Evolutionary conservation across 352 stramenopile genomes (phyloP).

Genomic region (Globisporangium canariense): DNA sequence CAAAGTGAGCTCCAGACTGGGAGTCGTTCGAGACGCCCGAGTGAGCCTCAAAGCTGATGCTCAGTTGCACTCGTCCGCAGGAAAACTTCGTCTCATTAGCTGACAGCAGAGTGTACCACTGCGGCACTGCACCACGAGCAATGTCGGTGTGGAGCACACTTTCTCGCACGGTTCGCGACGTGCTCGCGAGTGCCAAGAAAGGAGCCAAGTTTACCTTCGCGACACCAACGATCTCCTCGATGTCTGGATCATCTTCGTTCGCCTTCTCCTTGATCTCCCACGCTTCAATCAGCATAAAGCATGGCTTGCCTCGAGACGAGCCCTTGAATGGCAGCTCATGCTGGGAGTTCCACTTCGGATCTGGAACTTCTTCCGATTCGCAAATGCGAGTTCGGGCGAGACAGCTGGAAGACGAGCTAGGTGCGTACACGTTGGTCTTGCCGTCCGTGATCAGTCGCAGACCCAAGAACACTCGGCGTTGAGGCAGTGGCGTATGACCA

Average conservation of each 20-base stretch:
- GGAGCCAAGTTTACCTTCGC: conserved; percentile 86
- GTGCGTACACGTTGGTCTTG: conserved; percentile 87
- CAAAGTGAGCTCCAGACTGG: conserved; percentile 8
- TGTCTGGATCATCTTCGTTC: conserved; percentile 30
- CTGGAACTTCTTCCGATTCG: conserved; percentile 44
- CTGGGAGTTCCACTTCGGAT: conserved; percentile 83
- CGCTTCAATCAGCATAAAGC: conserved; percentile 86
- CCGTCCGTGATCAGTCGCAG: conserved; percentile 74
- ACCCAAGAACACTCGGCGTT: conserved; percentile 55
- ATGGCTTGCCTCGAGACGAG: conserved; percentile 71
- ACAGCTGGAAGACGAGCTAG: conserved; percentile 70
- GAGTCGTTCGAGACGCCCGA: conserved; percentile 13
- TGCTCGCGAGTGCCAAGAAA: conserved; percentile 81
- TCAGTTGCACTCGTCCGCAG: conserved; percentile 81
- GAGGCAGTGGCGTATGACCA: conserved; percentile 34
- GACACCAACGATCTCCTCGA: conserved; percentile 75
- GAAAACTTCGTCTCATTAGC: conserved; percentile 83
- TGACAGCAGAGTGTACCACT: conserved; percentile 86
- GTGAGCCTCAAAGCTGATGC: conserved; percentile 77
- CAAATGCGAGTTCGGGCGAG: conserved; percentile 62
- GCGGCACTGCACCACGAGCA: conserved; percentile 70
- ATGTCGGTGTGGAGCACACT: conserved; percentile 85
- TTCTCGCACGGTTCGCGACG: conserved; percentile 74
- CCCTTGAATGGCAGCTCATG: conserved; percentile 71
- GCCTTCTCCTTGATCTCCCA: conserved; percentile 60